Percentiles rank a stretch among this genome's conserved stretches.
phyloP scores from a whole-genome alignment of 192 early-diverging fungal species.

The Umbelopsis vinacea region DNA sequence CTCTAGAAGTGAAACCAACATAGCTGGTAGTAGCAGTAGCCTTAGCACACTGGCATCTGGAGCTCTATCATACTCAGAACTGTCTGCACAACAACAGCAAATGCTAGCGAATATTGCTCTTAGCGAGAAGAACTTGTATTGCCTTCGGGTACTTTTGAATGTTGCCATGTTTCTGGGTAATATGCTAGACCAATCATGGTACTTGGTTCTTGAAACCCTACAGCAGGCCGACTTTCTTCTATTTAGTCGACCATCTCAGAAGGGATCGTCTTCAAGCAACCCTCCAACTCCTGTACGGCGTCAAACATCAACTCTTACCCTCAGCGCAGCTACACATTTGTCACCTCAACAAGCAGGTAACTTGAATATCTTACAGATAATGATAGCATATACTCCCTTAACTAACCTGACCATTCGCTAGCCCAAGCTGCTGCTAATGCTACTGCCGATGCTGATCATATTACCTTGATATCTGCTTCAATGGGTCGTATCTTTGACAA shows the following conservation, averaged over 20 bases:
- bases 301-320: slow-evolving; percentile 18
- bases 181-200: slow-evolving; percentile 85
- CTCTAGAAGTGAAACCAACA: not conserved
- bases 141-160: slow-evolving; percentile 71
- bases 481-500: slow-evolving; percentile 76
- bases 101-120: slow-evolving; percentile 49
- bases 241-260: slow-evolving; percentile 45
- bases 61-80: slow-evolving; percentile 32
- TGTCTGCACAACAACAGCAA: slow-evolving; percentile 40
- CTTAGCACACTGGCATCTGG: not conserved
- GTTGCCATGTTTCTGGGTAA: slow-evolving; percentile 75
- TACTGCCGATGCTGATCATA: slow-evolving; percentile 42
- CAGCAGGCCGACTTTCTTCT: slow-evolving; percentile 85
- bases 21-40: slow-evolving; percentile 13
- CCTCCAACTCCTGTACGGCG: slow-evolving; percentile 7
- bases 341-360: slow-evolving; percentile 3
- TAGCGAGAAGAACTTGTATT: slow-evolving; percentile 78
- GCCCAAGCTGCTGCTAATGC: not conserved
- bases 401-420: not conserved
- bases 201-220: slow-evolving; percentile 83
- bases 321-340: not conserved
- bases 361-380: too few relatives aligned
- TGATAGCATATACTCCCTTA: not conserved
- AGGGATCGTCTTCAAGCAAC: slow-evolving; percentile 24
- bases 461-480: slow-evolving; percentile 50